Conservation (phyloP, 129 eudicot species). For the Solidago caesia region DNA sequence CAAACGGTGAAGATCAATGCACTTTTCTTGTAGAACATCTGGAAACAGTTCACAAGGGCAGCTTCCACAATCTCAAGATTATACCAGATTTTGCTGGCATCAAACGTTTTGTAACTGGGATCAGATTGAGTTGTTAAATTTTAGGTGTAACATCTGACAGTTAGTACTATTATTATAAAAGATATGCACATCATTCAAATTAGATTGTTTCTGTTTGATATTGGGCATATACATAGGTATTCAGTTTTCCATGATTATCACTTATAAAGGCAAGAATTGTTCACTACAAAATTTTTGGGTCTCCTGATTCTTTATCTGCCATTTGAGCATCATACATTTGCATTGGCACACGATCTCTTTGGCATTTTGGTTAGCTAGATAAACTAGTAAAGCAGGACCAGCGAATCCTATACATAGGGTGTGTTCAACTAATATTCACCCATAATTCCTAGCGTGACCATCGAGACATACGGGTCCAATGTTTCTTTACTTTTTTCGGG, state of each 20-base stretch:
- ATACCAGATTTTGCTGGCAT: conserved; percentile 78
- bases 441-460: conserved; percentile 22
- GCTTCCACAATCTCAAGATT: conserved; percentile 44
- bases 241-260: background rate
- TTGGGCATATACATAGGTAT: too few relatives aligned
- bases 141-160: conserved; percentile 4
- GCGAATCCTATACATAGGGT: too few relatives aligned
- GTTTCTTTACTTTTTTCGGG: conserved; percentile 58
- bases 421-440: too few relatives aligned
- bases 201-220: background rate
- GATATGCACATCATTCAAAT: background rate
- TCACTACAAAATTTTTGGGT: background rate
- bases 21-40: conserved; percentile 55
- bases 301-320: background rate
- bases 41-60: conserved; percentile 39
- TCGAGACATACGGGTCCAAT: conserved; percentile 51
- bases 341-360: too few relatives aligned
- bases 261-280: background rate
- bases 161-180: background rate
- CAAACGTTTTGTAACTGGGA: conserved; percentile 76
- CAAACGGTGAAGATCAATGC: conserved; percentile 90
- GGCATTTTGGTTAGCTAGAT: too few relatives aligned
- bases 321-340: background rate
- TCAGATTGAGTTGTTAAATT: conserved; percentile 27
- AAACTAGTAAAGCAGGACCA: too few relatives aligned